Evolutionary conservation across 306 rosid species (phyloP), one percentile per base, ranked within the genome.

Genomic region (Quercus mongolica): DNA sequence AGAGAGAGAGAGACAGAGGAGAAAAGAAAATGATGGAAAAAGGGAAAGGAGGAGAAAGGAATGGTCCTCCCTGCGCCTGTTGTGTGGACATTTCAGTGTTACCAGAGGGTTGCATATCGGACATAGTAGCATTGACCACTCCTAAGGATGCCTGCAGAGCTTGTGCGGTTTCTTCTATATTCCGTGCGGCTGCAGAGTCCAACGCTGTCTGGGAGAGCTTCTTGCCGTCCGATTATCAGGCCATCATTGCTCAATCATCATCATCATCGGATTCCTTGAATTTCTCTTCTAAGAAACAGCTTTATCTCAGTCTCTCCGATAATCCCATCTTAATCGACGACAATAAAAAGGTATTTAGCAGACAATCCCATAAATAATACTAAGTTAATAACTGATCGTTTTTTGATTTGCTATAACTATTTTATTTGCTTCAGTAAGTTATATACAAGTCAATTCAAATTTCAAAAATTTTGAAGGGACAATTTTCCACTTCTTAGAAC

Each of bases 171-270:
- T 69, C 75, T 55, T 44, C 44, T 19, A 41, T 9, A 68, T 78
- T 78, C 57, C 51, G 51, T 23, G 33, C 69, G 69, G 81, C 81
- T 52, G 59, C 69, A 7, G 69, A 38, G 61, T 78, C 81, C 1
- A 56, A 78, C 59, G 56, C 41, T 26, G 75, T 38, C 17, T 78
- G 81, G 54, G 54, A 49, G 54, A 49, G 54, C 5, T 49, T 78
- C 49, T 67, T 78, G 57, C 81, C 81, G 3, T 8, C 17, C 69
- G 56, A 78, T 69, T 78, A n/a, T 38, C 68, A 41, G 54, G 28
- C 15, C 56, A 54, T 77, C 1, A 55, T 63, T 69, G 55, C 69
- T 77, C 80, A 74, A 49, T 49, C 54, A 35, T 19, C 65, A 33
- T 19, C 64, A 35, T 20, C 80, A 14, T 0, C 18, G 46, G 0